Percentiles rank a stretch among this genome's conserved stretches.
These are phyloP conservation scores for Neonothopanus nambi DNA, from an alignment of 1,284 basidiomycete genomes.

Conservation along the genomic window DNA sequence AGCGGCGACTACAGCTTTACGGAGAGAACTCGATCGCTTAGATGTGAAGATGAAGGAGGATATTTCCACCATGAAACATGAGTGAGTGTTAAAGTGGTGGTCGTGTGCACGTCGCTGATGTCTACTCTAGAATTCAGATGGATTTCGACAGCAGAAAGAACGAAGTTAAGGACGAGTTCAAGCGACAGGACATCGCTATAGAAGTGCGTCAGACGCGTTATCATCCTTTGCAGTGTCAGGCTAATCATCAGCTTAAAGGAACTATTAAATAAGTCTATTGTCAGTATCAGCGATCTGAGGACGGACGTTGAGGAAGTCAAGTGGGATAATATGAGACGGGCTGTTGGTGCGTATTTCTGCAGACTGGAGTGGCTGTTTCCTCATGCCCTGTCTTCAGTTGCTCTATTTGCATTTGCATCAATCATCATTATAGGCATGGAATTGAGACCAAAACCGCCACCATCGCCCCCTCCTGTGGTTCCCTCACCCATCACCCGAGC, in stretches of 20 bases:
- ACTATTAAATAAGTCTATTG: slow-evolving; percentile 83
- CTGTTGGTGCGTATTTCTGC: slow-evolving; percentile 63
- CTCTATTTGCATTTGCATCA: slow-evolving; percentile 63
- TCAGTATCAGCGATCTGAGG: slow-evolving; percentile 82
- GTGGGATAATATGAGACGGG: slow-evolving; percentile 89
- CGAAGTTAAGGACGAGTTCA: slow-evolving; percentile 88
- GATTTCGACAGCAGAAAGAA: slow-evolving; percentile 94
- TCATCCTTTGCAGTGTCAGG: slow-evolving; percentile 4
- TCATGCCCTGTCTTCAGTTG: slow-evolving; percentile 41
- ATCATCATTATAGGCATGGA: slow-evolving; percentile 72
- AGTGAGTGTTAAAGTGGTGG: slow-evolving; percentile 54
- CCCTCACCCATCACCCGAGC: slow-evolving; percentile 17
- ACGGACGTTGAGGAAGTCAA: slow-evolving; percentile 87
- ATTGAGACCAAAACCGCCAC: slow-evolving; percentile 46
- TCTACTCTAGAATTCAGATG: slow-evolving; percentile 77
- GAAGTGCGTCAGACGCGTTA: slow-evolving; percentile 58
- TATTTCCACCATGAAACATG: slow-evolving; percentile 86
- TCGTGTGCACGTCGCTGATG: slow-evolving; percentile 4
- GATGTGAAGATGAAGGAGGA: slow-evolving; percentile 95
- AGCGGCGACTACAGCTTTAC: slow-evolving; percentile 72
- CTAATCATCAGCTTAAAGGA: slow-evolving; percentile 48
- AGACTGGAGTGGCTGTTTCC: neutral
- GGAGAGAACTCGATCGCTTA: slow-evolving; percentile 87
- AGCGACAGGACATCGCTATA: slow-evolving; percentile 84
- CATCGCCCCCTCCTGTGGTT: slow-evolving; percentile 28